Percentiles rank a stretch among this genome's conserved stretches.
Evolutionary conservation across 768 basidiomycete genomes (phyloP).

Genomic region (Fistulinella prunicolor): DNA sequence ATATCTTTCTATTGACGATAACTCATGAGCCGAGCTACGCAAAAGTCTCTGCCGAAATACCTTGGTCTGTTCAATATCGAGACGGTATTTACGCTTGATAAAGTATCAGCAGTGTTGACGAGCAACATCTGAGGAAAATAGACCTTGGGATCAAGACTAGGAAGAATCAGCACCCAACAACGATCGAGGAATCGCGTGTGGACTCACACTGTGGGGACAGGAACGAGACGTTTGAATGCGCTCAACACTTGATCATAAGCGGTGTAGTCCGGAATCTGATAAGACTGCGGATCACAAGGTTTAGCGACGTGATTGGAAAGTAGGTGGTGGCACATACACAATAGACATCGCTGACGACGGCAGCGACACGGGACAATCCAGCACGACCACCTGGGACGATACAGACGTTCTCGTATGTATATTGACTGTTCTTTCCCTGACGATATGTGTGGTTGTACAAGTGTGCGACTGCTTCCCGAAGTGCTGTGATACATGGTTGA

Average conservation of each 20-base stretch:
- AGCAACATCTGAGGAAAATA: slow-evolving; percentile 3
- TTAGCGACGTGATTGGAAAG: not conserved
- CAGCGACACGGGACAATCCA: slow-evolving; percentile 86
- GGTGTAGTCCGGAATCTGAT: slow-evolving; percentile 91
- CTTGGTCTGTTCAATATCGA: slow-evolving; percentile 79
- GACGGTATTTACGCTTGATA: slow-evolving; percentile 58
- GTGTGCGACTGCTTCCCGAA: slow-evolving; percentile 87
- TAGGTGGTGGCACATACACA: slow-evolving; percentile 43
- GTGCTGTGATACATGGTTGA: slow-evolving; percentile 40
- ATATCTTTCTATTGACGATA: slow-evolving; percentile 61
- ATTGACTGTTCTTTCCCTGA: slow-evolving; percentile 74
- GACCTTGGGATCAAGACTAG: slow-evolving; percentile 47
- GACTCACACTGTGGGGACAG: slow-evolving; percentile 85
- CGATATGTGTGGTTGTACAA: slow-evolving; percentile 89
- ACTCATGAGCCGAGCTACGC: not conserved
- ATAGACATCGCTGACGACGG: slow-evolving; percentile 89
- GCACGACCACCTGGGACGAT: slow-evolving; percentile 94
- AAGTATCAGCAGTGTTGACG: slow-evolving; percentile 4
- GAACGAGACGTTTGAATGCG: slow-evolving; percentile 86
- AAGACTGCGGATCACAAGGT: slow-evolving; percentile 47
- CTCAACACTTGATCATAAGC: slow-evolving; percentile 82
- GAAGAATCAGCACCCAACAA: slow-evolving; percentile 3
- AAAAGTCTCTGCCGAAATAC: slow-evolving; percentile 28
- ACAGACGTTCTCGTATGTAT: slow-evolving; percentile 90
- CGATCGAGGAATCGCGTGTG: not conserved